Evolutionary conservation across 1,139 yeast species (phyloP).

Genomic region (Blastobotrys serpentis): DNA sequence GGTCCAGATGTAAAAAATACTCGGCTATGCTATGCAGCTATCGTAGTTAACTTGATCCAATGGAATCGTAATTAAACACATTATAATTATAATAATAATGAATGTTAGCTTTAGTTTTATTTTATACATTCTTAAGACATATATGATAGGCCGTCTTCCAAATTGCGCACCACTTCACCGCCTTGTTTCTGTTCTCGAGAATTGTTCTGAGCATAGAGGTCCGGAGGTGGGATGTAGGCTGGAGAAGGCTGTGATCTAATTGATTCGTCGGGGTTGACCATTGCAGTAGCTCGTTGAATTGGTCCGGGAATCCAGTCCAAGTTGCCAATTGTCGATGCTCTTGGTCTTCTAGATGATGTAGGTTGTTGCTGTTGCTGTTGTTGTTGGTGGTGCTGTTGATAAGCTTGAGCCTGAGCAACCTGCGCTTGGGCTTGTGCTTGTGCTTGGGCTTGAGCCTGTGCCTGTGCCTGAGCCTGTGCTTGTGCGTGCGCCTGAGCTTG

Average conservation of each 20-base stretch:
- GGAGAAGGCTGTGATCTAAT: constrained; percentile 44
- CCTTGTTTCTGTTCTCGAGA: constrained; percentile 14
- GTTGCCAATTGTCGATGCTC: constrained; percentile 45
- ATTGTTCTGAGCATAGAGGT: constrained; percentile 27
- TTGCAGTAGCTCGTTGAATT: constrained; percentile 44
- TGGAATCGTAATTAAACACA: no score
- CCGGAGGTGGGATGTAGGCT: constrained; percentile 45
- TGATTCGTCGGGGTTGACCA: constrained; percentile 41
- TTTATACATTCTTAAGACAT: constrained; percentile 10
- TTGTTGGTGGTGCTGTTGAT: no score
- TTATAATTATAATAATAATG: neutral
- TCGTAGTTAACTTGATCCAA: no score
- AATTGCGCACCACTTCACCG: constrained; percentile 35
- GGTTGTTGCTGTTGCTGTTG: constrained; percentile 17
- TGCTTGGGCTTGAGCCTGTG: constrained; percentile 16
- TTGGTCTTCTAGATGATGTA: constrained; percentile 32
- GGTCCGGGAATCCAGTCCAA: constrained; percentile 43
- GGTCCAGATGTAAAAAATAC: neutral
- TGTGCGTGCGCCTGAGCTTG: constrained; percentile 19
- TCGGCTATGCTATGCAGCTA: no score
- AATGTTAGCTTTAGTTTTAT: neutral
- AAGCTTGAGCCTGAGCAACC: constrained; percentile 12
- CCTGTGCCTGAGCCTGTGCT: constrained; percentile 6
- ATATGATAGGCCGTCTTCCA: constrained; percentile 34
- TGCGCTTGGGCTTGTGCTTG: constrained; percentile 16